Evolutionary conservation across 2,329 filamentous ascomycete genomes (phyloP), one percentile per base, ranked within the genome.

Genomic region (Cladophialophora yegresii): DNA sequence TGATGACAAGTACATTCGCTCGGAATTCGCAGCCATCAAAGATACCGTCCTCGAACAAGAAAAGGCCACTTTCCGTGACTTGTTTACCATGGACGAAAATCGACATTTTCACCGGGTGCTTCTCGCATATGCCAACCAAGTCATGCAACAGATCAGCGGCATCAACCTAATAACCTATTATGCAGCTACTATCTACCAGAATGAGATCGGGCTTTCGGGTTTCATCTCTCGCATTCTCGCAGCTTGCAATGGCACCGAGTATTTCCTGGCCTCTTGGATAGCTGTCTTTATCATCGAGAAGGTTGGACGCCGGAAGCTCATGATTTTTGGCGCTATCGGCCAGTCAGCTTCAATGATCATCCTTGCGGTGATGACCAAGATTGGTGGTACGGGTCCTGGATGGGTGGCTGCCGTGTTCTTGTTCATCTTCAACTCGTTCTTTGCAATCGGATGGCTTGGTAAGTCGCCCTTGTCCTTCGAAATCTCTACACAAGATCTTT

Each of bases 361-460:
- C 20, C 62, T 68, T 26, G 63, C 64, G 16, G 60, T 66, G 13
- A 64, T 66, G 64, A 66, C 74, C 26, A 78, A 76, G 55, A 66
- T 75, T 26, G 71, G 75, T n/a, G 72, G 76, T 23, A 75, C 70
- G 5, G 67, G 71, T 16, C 73, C 78, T 2, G 77, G 79, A 57
- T 77, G 80, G 50, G 79, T 75, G 7, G 78, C 79, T 5, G 78
- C 80, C 1, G 78, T 81, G 0, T 87, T 87, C 70, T 78, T 88
- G 45, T 88, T 88, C 73, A 80, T 85, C 13, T 87, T 87, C 75
- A 86, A 85, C 71, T 83, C 83, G 0, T 84, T 84, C 75, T 88
- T 87, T 72, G 85, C 83, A 50, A 78, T 83, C 58, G 83, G 82
- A 12, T 50, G 47, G 47, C 47, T 50, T 26, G 47, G 47, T 50